These are phyloP conservation scores for Chrysanthemum lavandulifolium DNA, from an alignment of 129 eudicot genomes.

Conservation along the genomic window DNA sequence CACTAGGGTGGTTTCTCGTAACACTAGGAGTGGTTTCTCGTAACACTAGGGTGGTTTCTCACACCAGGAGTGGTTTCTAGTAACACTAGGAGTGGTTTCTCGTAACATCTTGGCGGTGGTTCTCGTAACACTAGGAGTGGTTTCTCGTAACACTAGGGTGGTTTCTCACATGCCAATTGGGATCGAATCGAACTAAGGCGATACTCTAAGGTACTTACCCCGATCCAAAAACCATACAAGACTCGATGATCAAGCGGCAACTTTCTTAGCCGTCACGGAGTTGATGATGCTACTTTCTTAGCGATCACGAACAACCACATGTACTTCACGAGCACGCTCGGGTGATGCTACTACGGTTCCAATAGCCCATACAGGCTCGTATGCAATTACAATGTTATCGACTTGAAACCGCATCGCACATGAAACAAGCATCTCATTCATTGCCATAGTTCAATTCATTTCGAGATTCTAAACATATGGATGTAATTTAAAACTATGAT, in stretches of 20 bases:
- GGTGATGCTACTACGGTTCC: constrained; percentile 98
- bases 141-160: no score
- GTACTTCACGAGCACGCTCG: constrained; percentile 87
- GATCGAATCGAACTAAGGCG: constrained; percentile 22
- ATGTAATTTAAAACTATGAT: background rate
- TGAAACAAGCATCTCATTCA: constrained; percentile 2
- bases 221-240: constrained; percentile 18
- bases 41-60: no score
- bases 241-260: constrained; percentile 69
- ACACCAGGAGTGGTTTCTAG: no score
- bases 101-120: no score
- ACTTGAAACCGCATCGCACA: constrained; percentile 83
- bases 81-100: no score
- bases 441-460: background rate
- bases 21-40: no score
- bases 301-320: constrained; percentile 87
- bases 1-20: no score
- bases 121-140: no score
- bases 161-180: constrained; percentile 10
- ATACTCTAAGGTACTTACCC: constrained; percentile 32
- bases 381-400: constrained; percentile 88
- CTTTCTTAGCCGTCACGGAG: constrained; percentile 93
- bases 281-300: constrained; percentile 77
- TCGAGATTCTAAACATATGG: background rate
- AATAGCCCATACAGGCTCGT: constrained; percentile 99